A percentile compares a stretch with the other conserved stretches of the same genome.
Evolutionary conservation across 805 yeast genomes (phyloP).

Genomic region (Tetrapisispora nanseiensis): DNA sequence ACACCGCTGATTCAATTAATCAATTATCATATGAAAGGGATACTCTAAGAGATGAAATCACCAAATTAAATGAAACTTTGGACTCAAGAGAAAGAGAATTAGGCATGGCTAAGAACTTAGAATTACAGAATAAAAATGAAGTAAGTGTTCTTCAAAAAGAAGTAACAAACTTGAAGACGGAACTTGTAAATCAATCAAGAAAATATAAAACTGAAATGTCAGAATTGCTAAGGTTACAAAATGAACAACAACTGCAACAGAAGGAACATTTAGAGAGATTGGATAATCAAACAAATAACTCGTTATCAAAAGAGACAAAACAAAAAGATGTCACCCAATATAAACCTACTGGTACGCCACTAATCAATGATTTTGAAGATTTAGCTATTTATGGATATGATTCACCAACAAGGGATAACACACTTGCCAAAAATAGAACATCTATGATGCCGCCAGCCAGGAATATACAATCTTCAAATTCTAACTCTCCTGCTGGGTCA

Average conservation of each 20-base stretch:
- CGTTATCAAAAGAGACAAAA: background rate
- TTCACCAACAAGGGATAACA: slow-evolving; percentile 13
- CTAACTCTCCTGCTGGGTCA: slow-evolving; percentile 12
- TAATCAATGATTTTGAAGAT: slow-evolving; percentile 26
- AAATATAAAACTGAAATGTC: slow-evolving; percentile 1
- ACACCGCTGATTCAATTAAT: background rate
- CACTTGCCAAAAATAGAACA: background rate
- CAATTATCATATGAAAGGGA: slow-evolving; percentile 7
- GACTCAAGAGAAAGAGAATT: slow-evolving; percentile 12
- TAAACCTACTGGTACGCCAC: slow-evolving; percentile 25
- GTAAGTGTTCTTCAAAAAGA: slow-evolving; percentile 4
- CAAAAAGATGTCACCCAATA: slow-evolving; percentile 6
- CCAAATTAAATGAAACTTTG: slow-evolving; percentile 10
- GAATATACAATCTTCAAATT: background rate
- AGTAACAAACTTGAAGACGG: slow-evolving; percentile 1
- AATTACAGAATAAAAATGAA: slow-evolving; percentile 5
- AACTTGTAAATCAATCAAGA: slow-evolving; percentile 2
- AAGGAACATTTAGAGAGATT: background rate
- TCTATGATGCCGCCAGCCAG: slow-evolving; percentile 1
- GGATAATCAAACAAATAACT: background rate
- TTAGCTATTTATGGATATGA: slow-evolving; percentile 24
- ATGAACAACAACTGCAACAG: slow-evolving; percentile 1
- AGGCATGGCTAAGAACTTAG: slow-evolving; percentile 2
- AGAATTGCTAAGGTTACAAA: background rate
- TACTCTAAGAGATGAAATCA: slow-evolving; percentile 8